A percentile compares a stretch with the other conserved stretches of the same genome.
Evolutionary conservation across 1,284 basidiomycete species (phyloP).

Genomic region (Trametes versicolor): DNA sequence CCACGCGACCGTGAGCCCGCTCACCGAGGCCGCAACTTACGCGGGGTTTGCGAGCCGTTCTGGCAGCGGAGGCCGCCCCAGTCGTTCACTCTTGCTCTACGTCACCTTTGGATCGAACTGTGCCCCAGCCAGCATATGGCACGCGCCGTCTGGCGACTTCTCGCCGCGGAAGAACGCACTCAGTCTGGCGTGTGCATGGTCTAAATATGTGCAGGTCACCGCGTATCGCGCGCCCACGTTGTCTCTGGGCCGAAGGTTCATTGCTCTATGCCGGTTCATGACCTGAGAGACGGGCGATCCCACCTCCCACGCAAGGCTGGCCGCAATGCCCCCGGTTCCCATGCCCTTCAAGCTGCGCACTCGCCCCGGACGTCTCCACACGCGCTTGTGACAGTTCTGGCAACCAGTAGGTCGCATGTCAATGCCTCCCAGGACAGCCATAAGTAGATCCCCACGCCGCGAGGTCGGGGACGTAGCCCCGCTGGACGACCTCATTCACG

Average conservation of each 20-base stretch:
- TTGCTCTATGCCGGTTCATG: not conserved
- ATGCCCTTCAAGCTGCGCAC: constrained; percentile 18
- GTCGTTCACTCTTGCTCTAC: not conserved
- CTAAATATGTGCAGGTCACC: not conserved
- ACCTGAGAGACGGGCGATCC: constrained; percentile 6
- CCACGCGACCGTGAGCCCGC: not conserved
- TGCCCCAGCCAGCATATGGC: not conserved
- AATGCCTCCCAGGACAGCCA: constrained; percentile 5
- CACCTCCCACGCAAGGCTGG: constrained; percentile 25
- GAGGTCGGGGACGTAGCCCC: constrained; percentile 13
- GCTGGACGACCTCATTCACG: constrained; percentile 1
- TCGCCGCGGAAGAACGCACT: not conserved
- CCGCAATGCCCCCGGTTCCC: constrained; percentile 25
- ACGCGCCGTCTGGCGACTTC: not conserved
- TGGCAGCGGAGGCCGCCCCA: too few species aligned
- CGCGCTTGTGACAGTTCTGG: constrained; percentile 20
- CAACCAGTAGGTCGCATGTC: constrained; percentile 19
- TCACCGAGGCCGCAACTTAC: too few species aligned
- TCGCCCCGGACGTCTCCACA: constrained; percentile 11
- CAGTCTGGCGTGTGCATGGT: not conserved
- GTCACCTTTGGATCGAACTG: not conserved
- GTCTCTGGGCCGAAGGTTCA: not conserved
- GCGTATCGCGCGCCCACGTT: not conserved
- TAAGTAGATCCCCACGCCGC: constrained; percentile 18
- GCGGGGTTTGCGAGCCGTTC: too few species aligned